These are phyloP conservation scores for Limnomonas spitsbergensis DNA, from an alignment of 139 green algal species.

Conservation along the genomic window DNA sequence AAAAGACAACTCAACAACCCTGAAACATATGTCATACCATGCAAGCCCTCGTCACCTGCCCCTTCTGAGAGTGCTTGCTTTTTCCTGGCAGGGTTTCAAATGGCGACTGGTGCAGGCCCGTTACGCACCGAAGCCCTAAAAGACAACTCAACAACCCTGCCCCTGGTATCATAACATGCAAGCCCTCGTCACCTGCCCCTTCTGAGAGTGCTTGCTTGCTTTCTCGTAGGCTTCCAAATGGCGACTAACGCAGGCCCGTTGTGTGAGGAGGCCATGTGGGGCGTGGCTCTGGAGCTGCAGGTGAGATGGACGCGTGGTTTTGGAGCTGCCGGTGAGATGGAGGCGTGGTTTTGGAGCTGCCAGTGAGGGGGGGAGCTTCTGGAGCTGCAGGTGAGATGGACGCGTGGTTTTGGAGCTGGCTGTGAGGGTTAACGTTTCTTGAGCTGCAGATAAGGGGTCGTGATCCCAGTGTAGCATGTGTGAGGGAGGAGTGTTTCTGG, in stretches of 20 bases:
- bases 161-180: no score
- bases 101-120: no score
- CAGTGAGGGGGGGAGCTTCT: constrained; percentile 74
- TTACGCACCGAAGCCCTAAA: no score
- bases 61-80: no score
- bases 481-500: no score
- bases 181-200: no score
- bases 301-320: constrained; percentile 54
- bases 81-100: constrained; percentile 93
- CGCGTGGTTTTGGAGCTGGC: constrained; percentile 77
- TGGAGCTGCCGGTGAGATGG: constrained; percentile 64
- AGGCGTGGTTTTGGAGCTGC: constrained; percentile 74
- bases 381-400: constrained; percentile 53
- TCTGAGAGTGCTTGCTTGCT: no score
- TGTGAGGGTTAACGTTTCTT: constrained; percentile 70
- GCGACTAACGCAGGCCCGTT: constrained; percentile 82
- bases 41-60: no score
- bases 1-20: no score
- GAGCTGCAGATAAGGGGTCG: constrained; percentile 61
- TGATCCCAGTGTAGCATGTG: constrained; percentile 23
- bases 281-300: constrained; percentile 79
- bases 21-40: no score
- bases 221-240: constrained; percentile 93
- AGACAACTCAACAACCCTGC: no score
- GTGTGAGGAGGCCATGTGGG: constrained; percentile 96